These are phyloP conservation scores for Gymnopilus junonius DNA, from an alignment of 768 basidiomycete genomes.

Conservation along the genomic window DNA sequence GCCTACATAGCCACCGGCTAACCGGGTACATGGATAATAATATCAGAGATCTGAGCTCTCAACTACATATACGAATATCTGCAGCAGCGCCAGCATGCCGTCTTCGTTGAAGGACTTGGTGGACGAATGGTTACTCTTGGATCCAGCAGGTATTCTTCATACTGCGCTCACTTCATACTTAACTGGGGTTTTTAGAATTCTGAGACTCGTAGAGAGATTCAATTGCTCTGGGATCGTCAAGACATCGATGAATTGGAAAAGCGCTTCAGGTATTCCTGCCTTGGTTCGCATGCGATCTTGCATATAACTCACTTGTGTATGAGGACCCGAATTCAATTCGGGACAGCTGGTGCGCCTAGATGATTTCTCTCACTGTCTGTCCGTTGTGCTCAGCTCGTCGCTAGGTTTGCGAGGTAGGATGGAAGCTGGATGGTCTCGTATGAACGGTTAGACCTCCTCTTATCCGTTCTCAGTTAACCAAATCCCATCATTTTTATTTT, in stretches of 20 bases:
- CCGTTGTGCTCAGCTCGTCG: not conserved
- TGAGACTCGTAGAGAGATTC: slow-evolving; percentile 52
- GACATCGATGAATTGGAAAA: slow-evolving; percentile 53
- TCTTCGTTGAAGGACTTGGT: slow-evolving; percentile 32
- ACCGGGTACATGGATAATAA: slow-evolving; percentile 7
- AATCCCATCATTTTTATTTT: not conserved
- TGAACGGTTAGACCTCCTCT: slow-evolving; percentile 61
- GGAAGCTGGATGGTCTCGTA: slow-evolving; percentile 90
- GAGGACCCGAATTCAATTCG: slow-evolving; percentile 81
- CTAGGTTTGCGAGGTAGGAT: slow-evolving; percentile 80
- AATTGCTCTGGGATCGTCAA: slow-evolving; percentile 45
- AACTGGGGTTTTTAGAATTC: slow-evolving; percentile 44
- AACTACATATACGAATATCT: not conserved
- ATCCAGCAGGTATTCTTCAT: slow-evolving; percentile 31
- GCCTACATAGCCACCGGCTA: not conserved
- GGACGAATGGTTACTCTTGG: slow-evolving; percentile 42
- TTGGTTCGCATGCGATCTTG: not conserved
- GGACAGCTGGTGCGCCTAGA: slow-evolving; percentile 74
- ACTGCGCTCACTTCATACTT: not conserved
- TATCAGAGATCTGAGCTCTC: not conserved
- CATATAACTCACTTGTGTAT: not conserved
- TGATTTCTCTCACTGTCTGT: not conserved
- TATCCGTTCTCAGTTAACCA: not conserved
- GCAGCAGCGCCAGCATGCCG: slow-evolving; percentile 11
- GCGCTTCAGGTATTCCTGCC: slow-evolving; percentile 52